Percentiles rank a stretch among this genome's conserved stretches.
phyloP scores from a whole-genome alignment of 345 rosid species.

The Brassica incana region DNA sequence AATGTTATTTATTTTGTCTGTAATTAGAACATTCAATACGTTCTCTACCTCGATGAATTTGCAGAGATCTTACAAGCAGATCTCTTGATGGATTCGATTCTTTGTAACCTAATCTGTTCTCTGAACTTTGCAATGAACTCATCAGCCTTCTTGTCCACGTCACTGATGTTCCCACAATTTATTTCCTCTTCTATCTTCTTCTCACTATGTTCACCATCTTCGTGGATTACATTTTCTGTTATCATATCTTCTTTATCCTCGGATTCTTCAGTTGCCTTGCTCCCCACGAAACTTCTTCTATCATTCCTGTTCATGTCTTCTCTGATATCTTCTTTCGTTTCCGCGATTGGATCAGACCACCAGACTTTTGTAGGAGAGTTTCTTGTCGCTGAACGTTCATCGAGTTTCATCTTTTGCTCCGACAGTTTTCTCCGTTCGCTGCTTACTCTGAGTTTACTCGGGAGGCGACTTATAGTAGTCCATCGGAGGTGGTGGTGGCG shows the following conservation, averaged over 20 bases:
- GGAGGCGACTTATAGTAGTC: slow-evolving; percentile 41
- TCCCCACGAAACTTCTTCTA: slow-evolving; percentile 10
- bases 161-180: slow-evolving; percentile 43
- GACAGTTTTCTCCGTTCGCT: slow-evolving; percentile 32
- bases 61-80: slow-evolving; percentile 44
- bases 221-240: slow-evolving; percentile 6
- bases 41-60: slow-evolving; percentile 33
- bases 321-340: slow-evolving; percentile 30
- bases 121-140: slow-evolving; percentile 98
- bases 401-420: slow-evolving; percentile 27
- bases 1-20: background rate
- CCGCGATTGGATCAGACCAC: slow-evolving; percentile 39
- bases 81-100: slow-evolving; percentile 84
- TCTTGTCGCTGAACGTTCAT: slow-evolving; percentile 29
- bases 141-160: slow-evolving; percentile 93
- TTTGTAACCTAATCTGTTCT: slow-evolving; percentile 97
- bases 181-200: slow-evolving; percentile 31
- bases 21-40: background rate
- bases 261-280: slow-evolving; percentile 43
- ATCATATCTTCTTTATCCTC: slow-evolving; percentile 22
- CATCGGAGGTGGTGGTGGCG: slow-evolving; percentile 63
- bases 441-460: slow-evolving; percentile 33
- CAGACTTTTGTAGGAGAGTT: slow-evolving; percentile 38
- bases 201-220: background rate
- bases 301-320: slow-evolving; percentile 32